These are phyloP conservation scores for Aspergillus tamarii DNA, from an alignment of 2,329 filamentous ascomycete species.

Conservation along the genomic window DNA sequence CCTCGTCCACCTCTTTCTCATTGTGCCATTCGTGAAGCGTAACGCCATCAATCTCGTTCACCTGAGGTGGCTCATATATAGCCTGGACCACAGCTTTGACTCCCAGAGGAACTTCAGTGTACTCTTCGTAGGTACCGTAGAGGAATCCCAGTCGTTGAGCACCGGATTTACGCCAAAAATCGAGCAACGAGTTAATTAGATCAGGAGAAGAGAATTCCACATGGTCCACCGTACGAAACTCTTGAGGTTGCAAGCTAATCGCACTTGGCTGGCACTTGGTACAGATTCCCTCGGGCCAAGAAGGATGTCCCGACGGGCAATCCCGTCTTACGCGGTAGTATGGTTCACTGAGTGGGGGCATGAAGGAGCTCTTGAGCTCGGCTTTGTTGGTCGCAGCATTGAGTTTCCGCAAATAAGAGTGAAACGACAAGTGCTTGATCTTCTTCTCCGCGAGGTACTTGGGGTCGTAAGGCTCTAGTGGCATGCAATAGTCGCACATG, in stretches of 20 bases:
- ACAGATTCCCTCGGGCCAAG: constrained; percentile 95
- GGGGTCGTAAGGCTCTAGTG: constrained; percentile 89
- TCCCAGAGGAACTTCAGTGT: constrained; percentile 87
- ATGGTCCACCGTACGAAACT: constrained; percentile 96
- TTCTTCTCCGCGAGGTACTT: constrained; percentile 91
- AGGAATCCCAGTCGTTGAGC: constrained; percentile 84
- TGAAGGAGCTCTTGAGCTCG: constrained; percentile 90
- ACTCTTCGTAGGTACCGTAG: constrained; percentile 89
- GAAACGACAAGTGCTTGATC: constrained; percentile 98
- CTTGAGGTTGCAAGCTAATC: constrained; percentile 90
- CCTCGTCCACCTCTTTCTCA: constrained; percentile 76
- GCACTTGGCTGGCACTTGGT: constrained; percentile 97
- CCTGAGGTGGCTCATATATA: constrained; percentile 93
- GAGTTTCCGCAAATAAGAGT: constrained; percentile 90
- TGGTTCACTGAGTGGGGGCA: constrained; percentile 90
- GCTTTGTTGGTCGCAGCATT: constrained; percentile 97
- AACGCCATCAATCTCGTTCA: constrained; percentile 85
- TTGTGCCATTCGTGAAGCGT: constrained; percentile 84
- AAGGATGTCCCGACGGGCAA: constrained; percentile 89
- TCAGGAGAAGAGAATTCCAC: constrained; percentile 89
- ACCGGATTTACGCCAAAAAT: constrained; percentile 88
- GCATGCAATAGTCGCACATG: constrained; percentile 99
- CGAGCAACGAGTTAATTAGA: constrained; percentile 85
- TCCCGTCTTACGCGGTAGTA: constrained; percentile 87
- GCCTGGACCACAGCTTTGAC: constrained; percentile 95